These are phyloP conservation scores for Penicillium ucsense DNA, from an alignment of 495 filamentous ascomycete genomes.

Conservation along the genomic window DNA sequence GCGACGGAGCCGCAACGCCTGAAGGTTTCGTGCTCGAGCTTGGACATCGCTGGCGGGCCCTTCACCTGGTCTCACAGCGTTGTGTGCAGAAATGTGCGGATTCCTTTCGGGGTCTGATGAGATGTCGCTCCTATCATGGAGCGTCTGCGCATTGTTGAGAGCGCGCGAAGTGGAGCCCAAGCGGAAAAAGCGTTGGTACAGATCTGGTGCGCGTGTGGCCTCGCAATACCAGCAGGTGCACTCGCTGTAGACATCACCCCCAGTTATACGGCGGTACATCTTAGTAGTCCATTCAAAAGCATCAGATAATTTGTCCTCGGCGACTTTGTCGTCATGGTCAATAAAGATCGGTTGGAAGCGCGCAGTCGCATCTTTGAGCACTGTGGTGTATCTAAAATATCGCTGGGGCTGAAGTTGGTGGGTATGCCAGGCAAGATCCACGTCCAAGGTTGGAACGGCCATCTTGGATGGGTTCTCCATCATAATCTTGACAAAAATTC, in stretches of 20 bases:
- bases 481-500: slow-evolving; percentile 60
- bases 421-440: slow-evolving; percentile 72
- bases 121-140: slow-evolving; percentile 44
- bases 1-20: slow-evolving; percentile 24
- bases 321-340: slow-evolving; percentile 81
- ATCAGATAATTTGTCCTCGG: slow-evolving; percentile 49
- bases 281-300: slow-evolving; percentile 69
- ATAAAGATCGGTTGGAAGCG: slow-evolving; percentile 36
- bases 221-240: slow-evolving; percentile 91
- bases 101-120: slow-evolving; percentile 47
- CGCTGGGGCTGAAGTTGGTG: slow-evolving; percentile 49
- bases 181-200: slow-evolving; percentile 37
- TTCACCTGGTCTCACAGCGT: slow-evolving; percentile 28
- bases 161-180: slow-evolving; percentile 21
- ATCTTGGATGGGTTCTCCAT: slow-evolving; percentile 37
- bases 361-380: background rate
- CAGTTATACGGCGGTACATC: slow-evolving; percentile 50
- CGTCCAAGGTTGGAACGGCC: slow-evolving; percentile 72
- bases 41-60: too few relatives aligned
- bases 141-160: slow-evolving; percentile 33
- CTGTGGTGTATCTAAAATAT: slow-evolving; percentile 48
- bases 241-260: slow-evolving; percentile 58
- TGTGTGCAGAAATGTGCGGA: slow-evolving; percentile 68
- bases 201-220: slow-evolving; percentile 51
- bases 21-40: slow-evolving; percentile 1